Base-by-base conservation (phyloP, 805 yeast species). In the Yarrowia sp. region DNA sequence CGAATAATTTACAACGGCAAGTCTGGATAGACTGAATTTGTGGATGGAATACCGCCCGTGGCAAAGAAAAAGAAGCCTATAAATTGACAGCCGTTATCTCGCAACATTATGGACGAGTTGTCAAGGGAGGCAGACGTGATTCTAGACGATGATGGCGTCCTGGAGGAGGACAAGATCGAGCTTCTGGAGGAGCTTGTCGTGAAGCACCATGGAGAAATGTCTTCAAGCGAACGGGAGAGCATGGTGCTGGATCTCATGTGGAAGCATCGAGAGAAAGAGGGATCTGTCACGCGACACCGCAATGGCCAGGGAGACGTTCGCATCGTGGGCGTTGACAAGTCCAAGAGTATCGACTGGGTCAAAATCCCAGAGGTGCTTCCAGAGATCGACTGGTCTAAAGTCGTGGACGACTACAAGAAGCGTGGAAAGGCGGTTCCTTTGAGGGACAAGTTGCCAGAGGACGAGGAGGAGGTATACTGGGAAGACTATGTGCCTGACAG, bases 161-260 rank as follows among this genome's bases (percentile, higher is more conserved):
- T 71, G 16, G 82, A 79, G 65, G 82, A 79, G 66, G 80, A 78
- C 56, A 72, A 74, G 36, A 74, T 79, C 17, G 81, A 78, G 66
- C 63, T 66, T 56, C 70, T 79, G 12, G 81, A 79, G 58, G 74
- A 70, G 11, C 67, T 76, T 1, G 79, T 78, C 33, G 61, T 65
- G 4, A 62, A 65, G 19, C 65, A 68, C 33, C 70, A 67, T 26
- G 64, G 69, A 0, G 54, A 63, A 9, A 51, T 68, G 44, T 38
- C 56, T 2, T 48, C 70, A 2, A 68, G 69, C 17, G 76, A 74
- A 24, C 62, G 70, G 6, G 81, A 79, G 64, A 69, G 77, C 61
- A 67, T 76, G 17, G 77, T 78, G 16, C 70, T 79, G 69, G 81
- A 77, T 61, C 75, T 79, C 11, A 66, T 79, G 65, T 77, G 81